Percentiles rank a stretch among this genome's conserved stretches.
phyloP scores from a whole-genome alignment of 441 rosid species.

The Erodium chrysanthum region DNA sequence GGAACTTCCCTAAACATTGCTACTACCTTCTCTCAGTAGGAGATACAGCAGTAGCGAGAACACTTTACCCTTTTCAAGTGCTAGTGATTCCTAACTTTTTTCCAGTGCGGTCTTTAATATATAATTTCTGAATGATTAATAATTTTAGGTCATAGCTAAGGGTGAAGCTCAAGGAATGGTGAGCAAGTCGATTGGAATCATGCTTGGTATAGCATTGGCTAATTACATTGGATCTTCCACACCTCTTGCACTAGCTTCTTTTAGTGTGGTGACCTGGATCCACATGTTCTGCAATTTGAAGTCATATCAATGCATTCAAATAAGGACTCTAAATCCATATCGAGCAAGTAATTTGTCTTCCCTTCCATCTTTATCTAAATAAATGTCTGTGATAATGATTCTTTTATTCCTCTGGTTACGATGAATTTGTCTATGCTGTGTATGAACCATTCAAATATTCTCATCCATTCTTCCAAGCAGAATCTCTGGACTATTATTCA shows the following conservation, averaged over 20 bases:
- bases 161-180: conserved; percentile 99
- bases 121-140: conserved; percentile 19
- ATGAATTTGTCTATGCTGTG: conserved; percentile 1
- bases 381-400: background rate
- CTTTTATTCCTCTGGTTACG: background rate
- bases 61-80: conserved; percentile 3
- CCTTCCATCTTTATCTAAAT: background rate
- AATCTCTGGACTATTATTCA: background rate
- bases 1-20: background rate
- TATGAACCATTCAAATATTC: background rate
- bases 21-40: background rate
- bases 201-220: conserved; percentile 73
- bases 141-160: conserved; percentile 73
- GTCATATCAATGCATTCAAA: conserved; percentile 84
- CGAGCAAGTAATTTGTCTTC: conserved; percentile 65
- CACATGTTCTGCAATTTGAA: conserved; percentile 94
- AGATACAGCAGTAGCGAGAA: background rate
- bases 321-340: conserved; percentile 83
- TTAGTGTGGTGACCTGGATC: conserved; percentile 62
- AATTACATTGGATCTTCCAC: conserved; percentile 61
- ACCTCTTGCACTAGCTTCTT: conserved; percentile 67
- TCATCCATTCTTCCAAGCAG: background rate
- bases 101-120: background rate
- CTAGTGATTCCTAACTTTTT: conserved; percentile 7
- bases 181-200: conserved; percentile 75